Evolutionary conservation across 2,329 filamentous ascomycete species (phyloP), one percentile per base, ranked within the genome.

Genomic region (Monosporascus sp.): DNA sequence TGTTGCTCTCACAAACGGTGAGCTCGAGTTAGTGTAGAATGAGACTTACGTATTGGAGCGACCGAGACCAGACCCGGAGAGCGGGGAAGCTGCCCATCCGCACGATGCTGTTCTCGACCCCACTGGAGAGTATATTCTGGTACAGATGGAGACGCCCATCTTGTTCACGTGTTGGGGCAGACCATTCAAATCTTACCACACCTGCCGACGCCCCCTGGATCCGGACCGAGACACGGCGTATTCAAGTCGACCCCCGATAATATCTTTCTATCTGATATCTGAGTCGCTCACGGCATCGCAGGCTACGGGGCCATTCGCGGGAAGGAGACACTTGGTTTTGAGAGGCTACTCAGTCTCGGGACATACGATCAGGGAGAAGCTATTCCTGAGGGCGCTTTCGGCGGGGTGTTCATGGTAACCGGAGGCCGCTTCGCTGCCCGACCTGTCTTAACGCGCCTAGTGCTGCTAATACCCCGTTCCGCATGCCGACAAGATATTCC

Each of bases 91-190:
- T 20, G 50, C 54, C 24, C 52, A 56, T 38, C 52, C 52, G 36
- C 54, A 56, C 39, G 39, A 56, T 37, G 50, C 52, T 38, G 43
- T 56, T n/a, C 36, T 56, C 20, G 54, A 56, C 37, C 52, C 54
- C 14, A 48, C 47, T 25, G 50, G 50, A 22, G 24, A 49, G 18
- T 54, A 54, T 47, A 37, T 54, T 22, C 45, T 54, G 18, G 52
- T 7, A 49, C 54, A 37, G 54, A 56, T 44, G 37, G 52, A 24
- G 51, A 55, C 56, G 39, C 39, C 17, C 7, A 43, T 14, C 39
- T 22, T 11, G 8, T 43, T 43, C 39, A 18, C 39, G 39, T 43
- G 39, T 22, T n/a, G 11, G 20, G 18, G 17, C 20, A 5, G 8
- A 43, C 39, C 9, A 11, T 31, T 20, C 11, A 20, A 20, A 8